Evolutionary conservation across 139 green algal species (phyloP).

Genomic region (Nannochloris sp.): DNA sequence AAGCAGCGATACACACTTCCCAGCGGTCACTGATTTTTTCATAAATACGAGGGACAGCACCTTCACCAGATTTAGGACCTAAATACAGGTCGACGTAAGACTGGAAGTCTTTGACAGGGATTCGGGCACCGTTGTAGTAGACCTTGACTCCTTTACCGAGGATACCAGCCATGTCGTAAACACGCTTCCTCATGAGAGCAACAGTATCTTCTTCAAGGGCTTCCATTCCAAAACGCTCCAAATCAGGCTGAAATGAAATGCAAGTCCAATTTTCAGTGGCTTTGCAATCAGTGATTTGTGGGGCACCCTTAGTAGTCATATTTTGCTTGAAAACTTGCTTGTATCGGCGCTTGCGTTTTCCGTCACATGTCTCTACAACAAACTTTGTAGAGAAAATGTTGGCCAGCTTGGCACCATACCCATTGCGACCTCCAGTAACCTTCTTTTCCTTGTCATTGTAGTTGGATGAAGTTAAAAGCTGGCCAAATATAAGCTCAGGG

Average conservation of each 20-base stretch:
- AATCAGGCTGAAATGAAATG: slow-evolving; percentile 94
- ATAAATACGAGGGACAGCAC: slow-evolving; percentile 67
- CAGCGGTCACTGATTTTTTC: slow-evolving; percentile 88
- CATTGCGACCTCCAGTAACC: slow-evolving; percentile 95
- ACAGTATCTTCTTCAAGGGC: slow-evolving; percentile 51
- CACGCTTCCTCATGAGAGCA: slow-evolving; percentile 89
- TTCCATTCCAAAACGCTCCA: slow-evolving; percentile 86
- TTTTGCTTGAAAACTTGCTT: slow-evolving; percentile 77
- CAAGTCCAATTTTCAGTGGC: slow-evolving; percentile 92
- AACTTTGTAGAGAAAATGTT: slow-evolving; percentile 99
- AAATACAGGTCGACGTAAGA: slow-evolving; percentile 97
- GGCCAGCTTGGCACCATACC: slow-evolving; percentile 97
- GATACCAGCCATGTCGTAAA: slow-evolving; percentile 92
- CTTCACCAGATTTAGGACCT: slow-evolving; percentile 48
- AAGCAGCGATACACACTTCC: slow-evolving; percentile 84
- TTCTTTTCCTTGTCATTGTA: slow-evolving; percentile 99
- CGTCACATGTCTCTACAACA: slow-evolving; percentile 91
- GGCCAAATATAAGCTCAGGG: slow-evolving; percentile 97
- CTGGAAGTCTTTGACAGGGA: slow-evolving; percentile 85
- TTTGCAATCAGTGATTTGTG: slow-evolving; percentile 80
- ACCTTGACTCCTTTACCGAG: slow-evolving; percentile 91
- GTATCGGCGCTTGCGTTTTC: slow-evolving; percentile 74
- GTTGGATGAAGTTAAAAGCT: slow-evolving; percentile 97
- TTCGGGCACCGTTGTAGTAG: slow-evolving; percentile 73
- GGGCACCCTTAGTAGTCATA: slow-evolving; percentile 68